phyloP scores from a whole-genome alignment of 2,329 filamentous ascomycete genomes.

The Coniella vitis region DNA sequence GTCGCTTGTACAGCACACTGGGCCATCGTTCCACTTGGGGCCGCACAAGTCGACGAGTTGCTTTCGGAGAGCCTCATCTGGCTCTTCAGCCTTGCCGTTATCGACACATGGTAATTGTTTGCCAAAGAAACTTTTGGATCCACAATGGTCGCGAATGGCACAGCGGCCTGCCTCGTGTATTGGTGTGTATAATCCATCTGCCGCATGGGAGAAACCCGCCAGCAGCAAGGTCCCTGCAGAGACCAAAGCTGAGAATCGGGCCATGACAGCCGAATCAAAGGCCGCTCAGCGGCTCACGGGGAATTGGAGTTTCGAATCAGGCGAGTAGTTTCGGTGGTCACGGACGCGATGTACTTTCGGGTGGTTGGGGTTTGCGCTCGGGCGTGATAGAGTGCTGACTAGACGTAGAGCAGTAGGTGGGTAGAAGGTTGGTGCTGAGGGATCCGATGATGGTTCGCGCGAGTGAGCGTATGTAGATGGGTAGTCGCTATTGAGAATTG shows the following conservation, averaged over 20 bases:
- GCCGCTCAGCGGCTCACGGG: conserved; percentile 13
- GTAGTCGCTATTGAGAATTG: too few species aligned
- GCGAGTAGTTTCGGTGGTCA: not conserved
- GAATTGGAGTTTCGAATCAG: not conserved
- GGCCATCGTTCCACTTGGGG: conserved; percentile 72
- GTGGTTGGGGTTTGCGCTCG: not conserved
- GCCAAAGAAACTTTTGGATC: conserved; percentile 84
- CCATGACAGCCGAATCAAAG: conserved; percentile 24
- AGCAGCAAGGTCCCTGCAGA: conserved; percentile 29
- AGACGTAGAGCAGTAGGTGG: not conserved
- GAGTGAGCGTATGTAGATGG: too few species aligned
- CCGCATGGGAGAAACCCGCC: conserved; percentile 22
- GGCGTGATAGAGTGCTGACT: not conserved
- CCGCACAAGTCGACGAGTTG: conserved; percentile 84
- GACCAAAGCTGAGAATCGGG: conserved; percentile 29
- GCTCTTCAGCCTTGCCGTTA: conserved; percentile 73
- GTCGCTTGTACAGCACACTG: conserved; percentile 76
- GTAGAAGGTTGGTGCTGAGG: not conserved
- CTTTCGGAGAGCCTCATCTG: conserved; percentile 62
- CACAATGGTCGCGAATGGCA: conserved; percentile 85
- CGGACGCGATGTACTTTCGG: not conserved
- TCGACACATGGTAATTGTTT: conserved; percentile 87
- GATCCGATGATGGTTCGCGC: too few species aligned
- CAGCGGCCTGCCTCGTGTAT: conserved; percentile 84
- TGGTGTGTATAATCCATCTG: conserved; percentile 34